phyloP scores from a whole-genome alignment of 306 rosid genomes.

The Astragalus glycyphyllos region DNA sequence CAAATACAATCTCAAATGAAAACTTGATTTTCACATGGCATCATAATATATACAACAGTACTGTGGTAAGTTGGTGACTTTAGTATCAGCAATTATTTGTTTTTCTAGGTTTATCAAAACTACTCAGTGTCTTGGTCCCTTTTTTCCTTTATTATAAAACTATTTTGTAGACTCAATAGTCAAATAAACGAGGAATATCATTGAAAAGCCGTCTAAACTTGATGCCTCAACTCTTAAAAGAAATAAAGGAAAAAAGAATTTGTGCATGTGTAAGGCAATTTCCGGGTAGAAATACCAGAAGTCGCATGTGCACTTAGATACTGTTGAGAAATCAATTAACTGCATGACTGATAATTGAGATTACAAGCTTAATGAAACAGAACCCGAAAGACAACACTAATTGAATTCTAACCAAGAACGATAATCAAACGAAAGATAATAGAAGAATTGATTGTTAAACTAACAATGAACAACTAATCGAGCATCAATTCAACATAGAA shows the following conservation, averaged over 20 bases:
- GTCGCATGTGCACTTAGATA: background rate
- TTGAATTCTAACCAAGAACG: too few relatives aligned
- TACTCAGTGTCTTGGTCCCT: background rate
- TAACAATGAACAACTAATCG: too few relatives aligned
- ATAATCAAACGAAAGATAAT: too few relatives aligned
- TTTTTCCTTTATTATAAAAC: constrained; percentile 8
- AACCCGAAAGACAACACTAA: too few relatives aligned
- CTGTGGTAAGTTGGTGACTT: constrained; percentile 26
- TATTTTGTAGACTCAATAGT: background rate
- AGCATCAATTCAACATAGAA: too few relatives aligned
- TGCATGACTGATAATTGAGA: too few relatives aligned
- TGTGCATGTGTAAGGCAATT: background rate
- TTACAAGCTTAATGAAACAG: too few relatives aligned
- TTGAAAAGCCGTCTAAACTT: background rate
- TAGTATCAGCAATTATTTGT: constrained; percentile 14
- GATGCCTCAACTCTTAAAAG: background rate
- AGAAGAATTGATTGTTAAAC: too few relatives aligned
- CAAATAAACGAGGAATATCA: background rate
- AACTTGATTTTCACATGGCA: constrained; percentile 24
- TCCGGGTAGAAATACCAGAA: background rate
- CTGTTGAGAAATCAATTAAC: too few relatives aligned
- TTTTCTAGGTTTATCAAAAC: background rate
- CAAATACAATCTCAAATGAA: constrained; percentile 16
- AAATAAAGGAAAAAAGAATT: background rate
- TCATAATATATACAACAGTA: too few relatives aligned